Conservation (phyloP, 2,329 filamentous ascomycete species). For the Coniochaeta prunicola region DNA sequence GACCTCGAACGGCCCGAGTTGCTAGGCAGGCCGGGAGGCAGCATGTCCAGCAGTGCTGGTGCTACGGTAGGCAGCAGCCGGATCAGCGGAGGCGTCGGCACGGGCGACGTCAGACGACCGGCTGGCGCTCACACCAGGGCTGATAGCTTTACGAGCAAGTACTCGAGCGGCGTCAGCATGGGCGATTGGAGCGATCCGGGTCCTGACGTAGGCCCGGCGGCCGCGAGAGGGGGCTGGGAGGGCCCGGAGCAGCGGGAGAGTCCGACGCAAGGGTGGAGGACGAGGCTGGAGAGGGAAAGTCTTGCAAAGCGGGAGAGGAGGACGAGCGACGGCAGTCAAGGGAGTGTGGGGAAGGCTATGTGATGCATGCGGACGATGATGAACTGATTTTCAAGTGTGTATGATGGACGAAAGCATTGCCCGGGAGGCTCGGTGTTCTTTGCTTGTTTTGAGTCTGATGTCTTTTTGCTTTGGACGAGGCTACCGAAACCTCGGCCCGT, state of each 20-base stretch:
- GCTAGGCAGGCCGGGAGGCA: slow-evolving; percentile 19
- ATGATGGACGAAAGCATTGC: neutral
- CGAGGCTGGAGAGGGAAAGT: slow-evolving; percentile 9
- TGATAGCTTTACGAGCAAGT: slow-evolving; percentile 36
- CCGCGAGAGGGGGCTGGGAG: slow-evolving; percentile 17
- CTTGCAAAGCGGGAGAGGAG: slow-evolving; percentile 12
- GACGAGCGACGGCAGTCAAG: slow-evolving; percentile 15
- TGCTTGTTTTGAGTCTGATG: neutral
- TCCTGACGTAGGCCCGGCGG: slow-evolving; percentile 41
- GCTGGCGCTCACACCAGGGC: slow-evolving; percentile 24
- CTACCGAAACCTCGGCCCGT: neutral
- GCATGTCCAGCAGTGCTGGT: slow-evolving; percentile 18
- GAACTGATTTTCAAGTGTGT: neutral
- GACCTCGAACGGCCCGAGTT: slow-evolving; percentile 52
- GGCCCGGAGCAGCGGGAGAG: slow-evolving; percentile 15
- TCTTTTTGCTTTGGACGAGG: neutral
- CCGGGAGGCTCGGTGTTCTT: neutral
- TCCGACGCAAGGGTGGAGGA: slow-evolving; percentile 12
- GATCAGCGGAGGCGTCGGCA: slow-evolving; percentile 11
- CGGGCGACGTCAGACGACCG: slow-evolving; percentile 17
- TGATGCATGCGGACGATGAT: slow-evolving; percentile 11
- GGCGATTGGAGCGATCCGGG: slow-evolving; percentile 46
- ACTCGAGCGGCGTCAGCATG: slow-evolving; percentile 42
- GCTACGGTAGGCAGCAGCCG: slow-evolving; percentile 11
- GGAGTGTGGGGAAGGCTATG: slow-evolving; percentile 26